Percentiles rank a stretch among this genome's conserved stretches.
These are phyloP conservation scores for Suillus alpinus DNA, from an alignment of 768 basidiomycete genomes.

Conservation along the genomic window DNA sequence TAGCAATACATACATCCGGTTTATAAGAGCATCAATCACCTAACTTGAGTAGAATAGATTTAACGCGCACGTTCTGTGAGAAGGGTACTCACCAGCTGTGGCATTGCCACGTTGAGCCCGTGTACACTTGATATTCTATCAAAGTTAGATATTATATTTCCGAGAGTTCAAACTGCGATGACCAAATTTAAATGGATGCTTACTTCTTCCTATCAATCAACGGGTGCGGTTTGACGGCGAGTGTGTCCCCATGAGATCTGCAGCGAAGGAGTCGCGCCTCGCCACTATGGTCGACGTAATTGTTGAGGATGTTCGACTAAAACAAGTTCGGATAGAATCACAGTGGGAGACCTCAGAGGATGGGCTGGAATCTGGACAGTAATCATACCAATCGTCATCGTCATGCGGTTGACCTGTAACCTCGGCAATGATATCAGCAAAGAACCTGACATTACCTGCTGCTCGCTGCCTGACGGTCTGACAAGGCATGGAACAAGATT, in stretches of 20 bases:
- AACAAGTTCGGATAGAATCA: background rate
- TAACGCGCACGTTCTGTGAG: slow-evolving; percentile 69
- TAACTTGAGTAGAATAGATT: slow-evolving; percentile 73
- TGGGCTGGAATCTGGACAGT: background rate
- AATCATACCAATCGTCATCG: background rate
- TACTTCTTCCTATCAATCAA: slow-evolving; percentile 69
- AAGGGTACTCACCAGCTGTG: slow-evolving; percentile 79
- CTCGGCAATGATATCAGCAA: background rate
- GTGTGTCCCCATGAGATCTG: slow-evolving; percentile 45
- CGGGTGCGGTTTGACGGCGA: slow-evolving; percentile 49
- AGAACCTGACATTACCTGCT: background rate
- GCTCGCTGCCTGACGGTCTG: background rate
- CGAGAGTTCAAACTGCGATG: background rate
- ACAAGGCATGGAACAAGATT: background rate
- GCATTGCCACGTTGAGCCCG: slow-evolving; percentile 74
- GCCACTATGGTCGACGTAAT: background rate
- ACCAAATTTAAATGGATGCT: slow-evolving; percentile 23
- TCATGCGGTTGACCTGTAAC: background rate
- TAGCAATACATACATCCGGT: background rate
- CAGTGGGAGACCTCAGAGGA: background rate
- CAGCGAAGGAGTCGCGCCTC: slow-evolving; percentile 37
- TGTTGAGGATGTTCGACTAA: background rate
- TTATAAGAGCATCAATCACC: slow-evolving; percentile 42
- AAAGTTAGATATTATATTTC: background rate
- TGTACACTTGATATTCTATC: slow-evolving; percentile 52